phyloP scores from a whole-genome alignment of 2,329 filamentous ascomycete genomes.

The Escovopsis sp. region DNA sequence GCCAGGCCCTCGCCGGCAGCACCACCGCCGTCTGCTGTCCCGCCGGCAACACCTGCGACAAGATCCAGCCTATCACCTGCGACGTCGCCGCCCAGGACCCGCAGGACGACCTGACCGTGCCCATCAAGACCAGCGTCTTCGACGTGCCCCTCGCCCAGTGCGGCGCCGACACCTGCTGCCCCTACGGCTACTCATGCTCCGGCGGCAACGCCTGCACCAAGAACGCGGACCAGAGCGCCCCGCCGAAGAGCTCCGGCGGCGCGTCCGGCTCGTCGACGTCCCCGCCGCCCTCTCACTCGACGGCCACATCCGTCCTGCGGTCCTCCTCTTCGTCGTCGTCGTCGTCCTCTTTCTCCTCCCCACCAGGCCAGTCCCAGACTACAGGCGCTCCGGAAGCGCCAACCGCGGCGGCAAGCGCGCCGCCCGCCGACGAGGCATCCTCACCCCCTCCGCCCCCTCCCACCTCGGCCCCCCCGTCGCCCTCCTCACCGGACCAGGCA shows the following conservation, averaged over 20 bases:
- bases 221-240: constrained; percentile 34
- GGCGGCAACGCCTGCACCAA: constrained; percentile 33
- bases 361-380: too few species aligned
- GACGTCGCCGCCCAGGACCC: constrained; percentile 47
- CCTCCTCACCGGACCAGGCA: too few species aligned
- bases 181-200: constrained; percentile 55
- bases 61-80: constrained; percentile 50
- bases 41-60: constrained; percentile 37
- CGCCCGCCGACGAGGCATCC: too few species aligned
- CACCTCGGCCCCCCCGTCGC: too few species aligned
- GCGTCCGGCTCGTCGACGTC: too few species aligned
- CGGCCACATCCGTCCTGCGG: constrained; percentile 1
- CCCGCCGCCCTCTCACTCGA: too few species aligned
- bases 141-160: constrained; percentile 41
- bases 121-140: constrained; percentile 52
- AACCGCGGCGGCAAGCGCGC: too few species aligned
- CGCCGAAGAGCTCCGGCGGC: constrained; percentile 14
- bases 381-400: too few species aligned
- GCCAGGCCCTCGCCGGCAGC: constrained; percentile 45
- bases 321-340: neutral
- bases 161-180: constrained; percentile 47
- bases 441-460: too few species aligned
- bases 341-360: too few species aligned
- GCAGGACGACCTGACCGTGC: constrained; percentile 36
- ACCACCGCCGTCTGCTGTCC: constrained; percentile 63